These are phyloP conservation scores for Naganishia liquefaciens DNA, from an alignment of 1,284 basidiomycete genomes.

Conservation along the genomic window DNA sequence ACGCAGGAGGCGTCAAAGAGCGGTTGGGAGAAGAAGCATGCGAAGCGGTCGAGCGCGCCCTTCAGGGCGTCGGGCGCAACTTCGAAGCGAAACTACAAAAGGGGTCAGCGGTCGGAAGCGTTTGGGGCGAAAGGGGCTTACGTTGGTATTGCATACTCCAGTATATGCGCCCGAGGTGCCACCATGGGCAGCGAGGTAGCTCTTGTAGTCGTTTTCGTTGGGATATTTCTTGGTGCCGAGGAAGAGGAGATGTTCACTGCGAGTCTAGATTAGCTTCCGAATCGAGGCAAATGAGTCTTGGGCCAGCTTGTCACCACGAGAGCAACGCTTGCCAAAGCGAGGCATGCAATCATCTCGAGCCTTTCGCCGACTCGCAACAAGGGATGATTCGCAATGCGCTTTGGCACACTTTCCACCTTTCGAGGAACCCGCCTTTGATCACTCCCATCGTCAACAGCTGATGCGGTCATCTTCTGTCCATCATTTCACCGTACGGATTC, in stretches of 20 bases:
- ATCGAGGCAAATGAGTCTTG: no score
- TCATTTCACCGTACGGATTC: no score
- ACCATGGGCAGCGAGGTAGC: constrained; percentile 87
- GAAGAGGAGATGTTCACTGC: constrained; percentile 84
- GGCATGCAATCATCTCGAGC: no score
- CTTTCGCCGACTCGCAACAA: no score
- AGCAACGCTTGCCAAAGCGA: no score
- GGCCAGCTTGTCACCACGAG: no score
- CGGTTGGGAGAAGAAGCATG: constrained; percentile 91
- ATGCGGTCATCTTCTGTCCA: no score
- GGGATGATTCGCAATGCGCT: no score
- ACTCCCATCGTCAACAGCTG: no score
- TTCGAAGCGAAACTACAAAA: constrained; percentile 63
- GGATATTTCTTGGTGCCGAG: constrained; percentile 72
- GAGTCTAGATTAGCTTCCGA: background rate
- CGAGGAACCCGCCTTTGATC: no score
- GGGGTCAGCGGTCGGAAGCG: background rate
- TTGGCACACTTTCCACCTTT: no score
- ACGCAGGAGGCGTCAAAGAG: constrained; percentile 86
- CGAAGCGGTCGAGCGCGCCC: constrained; percentile 85
- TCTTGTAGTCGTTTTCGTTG: constrained; percentile 86
- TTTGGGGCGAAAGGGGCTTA: constrained; percentile 47
- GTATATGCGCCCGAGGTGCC: constrained; percentile 94
- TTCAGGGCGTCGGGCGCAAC: constrained; percentile 77
- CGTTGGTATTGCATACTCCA: constrained; percentile 85